Base-by-base conservation (phyloP, 768 basidiomycete species). In the Russula compacta region DNA sequence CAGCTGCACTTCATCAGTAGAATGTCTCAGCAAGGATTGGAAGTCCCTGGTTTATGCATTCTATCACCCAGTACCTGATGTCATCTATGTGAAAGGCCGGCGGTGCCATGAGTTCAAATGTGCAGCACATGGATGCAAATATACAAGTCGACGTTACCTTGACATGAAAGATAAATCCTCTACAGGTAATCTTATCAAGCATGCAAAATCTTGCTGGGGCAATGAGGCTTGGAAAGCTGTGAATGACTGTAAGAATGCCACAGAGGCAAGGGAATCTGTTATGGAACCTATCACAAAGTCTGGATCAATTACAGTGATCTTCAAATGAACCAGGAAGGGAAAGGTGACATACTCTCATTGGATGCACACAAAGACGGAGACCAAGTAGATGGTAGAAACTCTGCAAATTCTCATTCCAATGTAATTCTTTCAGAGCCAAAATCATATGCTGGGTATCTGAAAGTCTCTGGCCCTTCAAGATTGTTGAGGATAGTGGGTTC, bases 401-500 rank as follows among this genome's bases (percentile, higher is more conserved):
- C n/a, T n/a, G n/a, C n/a, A n/a, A n/a, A n/a, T n/a, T n/a, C n/a
- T n/a, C n/a, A n/a, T n/a, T n/a, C n/a, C n/a, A n/a, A n/a, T n/a
- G n/a, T n/a, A 43, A 5, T 3, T 1, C 10, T 43, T 17, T 4
- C 17, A 49, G 47, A 17, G 47, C 32, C 14, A 66, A 73, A 48
- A 69, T 73, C 19, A 74, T 77, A 0, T 60, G 63, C 0, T 78
- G 75, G 78, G 70, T 76, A 0, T 11, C 70, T 0, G 69, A 76
- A 58, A 71, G 66, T 43, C 56, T n/a, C n/a, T n/a, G n/a, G n/a
- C n/a, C n/a, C n/a, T n/a, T n/a, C n/a, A n/a, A n/a, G n/a, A n/a
- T n/a, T n/a, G n/a, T n/a, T n/a, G n/a, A n/a, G n/a, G n/a, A n/a
- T n/a, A n/a, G n/a, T n/a, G n/a, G n/a, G n/a, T 69, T 29, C 65